Evolutionary conservation across 139 green algal species (phyloP).

Genomic region (Chlamydomonas incerta): DNA sequence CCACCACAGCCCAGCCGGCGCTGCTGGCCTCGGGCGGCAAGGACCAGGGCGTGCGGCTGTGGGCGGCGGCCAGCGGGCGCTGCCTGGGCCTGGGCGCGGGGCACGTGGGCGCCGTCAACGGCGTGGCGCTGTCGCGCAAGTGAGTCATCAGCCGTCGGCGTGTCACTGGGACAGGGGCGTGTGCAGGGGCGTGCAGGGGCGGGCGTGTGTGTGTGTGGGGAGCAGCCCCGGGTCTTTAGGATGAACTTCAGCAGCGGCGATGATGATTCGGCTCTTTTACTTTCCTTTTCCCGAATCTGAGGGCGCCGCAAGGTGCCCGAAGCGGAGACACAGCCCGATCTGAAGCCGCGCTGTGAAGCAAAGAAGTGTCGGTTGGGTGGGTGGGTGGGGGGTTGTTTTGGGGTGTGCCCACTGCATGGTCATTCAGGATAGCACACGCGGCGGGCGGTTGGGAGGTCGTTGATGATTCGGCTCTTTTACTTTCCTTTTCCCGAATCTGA

Average conservation of each 20-base stretch:
- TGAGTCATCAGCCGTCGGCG: too few species aligned
- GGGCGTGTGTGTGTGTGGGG: too few species aligned
- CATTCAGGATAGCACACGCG: too few species aligned
- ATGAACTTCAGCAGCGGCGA: too few species aligned
- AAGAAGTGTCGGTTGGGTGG: too few species aligned
- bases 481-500: slow-evolving; percentile 32
- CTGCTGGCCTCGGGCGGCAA: slow-evolving; percentile 80
- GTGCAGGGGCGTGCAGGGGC: too few species aligned
- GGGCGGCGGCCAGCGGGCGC: slow-evolving; percentile 67
- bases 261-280: slow-evolving; percentile 12
- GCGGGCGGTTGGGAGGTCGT: background rate
- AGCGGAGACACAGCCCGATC: background rate
- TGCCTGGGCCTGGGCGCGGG: slow-evolving; percentile 78
- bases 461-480: slow-evolving; percentile 14
- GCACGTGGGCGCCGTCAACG: slow-evolving; percentile 88
- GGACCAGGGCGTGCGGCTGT: slow-evolving; percentile 89
- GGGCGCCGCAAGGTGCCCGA: background rate
- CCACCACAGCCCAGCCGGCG: background rate
- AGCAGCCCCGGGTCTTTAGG: too few species aligned
- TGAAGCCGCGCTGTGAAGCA: background rate
- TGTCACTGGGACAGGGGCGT: too few species aligned
- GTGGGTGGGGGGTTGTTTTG: too few species aligned
- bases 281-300: slow-evolving; percentile 34
- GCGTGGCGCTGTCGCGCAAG: slow-evolving; percentile 80
- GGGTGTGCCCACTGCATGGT: too few species aligned